Evolutionary conservation across 2,329 filamentous ascomycete species (phyloP).

Genomic region (Lachnellula suecica): DNA sequence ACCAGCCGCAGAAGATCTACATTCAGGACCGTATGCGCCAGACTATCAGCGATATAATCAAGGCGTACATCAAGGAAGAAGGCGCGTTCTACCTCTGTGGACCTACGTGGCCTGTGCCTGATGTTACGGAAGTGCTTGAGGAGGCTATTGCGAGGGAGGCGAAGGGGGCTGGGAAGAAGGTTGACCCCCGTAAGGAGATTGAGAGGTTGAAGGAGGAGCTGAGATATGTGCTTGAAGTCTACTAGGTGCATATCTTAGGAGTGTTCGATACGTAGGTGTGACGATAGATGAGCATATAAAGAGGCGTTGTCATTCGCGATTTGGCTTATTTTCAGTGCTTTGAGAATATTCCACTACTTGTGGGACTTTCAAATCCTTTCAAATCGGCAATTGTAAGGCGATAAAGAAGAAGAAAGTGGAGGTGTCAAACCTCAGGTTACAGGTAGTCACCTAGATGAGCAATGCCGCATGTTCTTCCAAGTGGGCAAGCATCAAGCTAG

Average conservation of each 20-base stretch:
- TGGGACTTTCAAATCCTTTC: too few species aligned
- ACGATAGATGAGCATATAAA: background rate
- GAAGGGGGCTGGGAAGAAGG: constrained; percentile 70
- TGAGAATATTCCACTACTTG: too few species aligned
- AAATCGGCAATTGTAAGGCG: too few species aligned
- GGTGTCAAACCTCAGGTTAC: background rate
- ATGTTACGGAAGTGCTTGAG: constrained; percentile 90
- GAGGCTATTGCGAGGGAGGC: constrained; percentile 84
- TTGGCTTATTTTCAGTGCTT: too few species aligned
- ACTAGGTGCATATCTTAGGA: constrained; percentile 51
- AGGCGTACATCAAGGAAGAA: constrained; percentile 83
- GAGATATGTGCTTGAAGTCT: constrained; percentile 95
- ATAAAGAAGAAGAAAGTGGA: too few species aligned
- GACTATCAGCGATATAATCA: constrained; percentile 76
- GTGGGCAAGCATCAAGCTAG: background rate
- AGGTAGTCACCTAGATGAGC: background rate
- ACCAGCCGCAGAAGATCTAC: constrained; percentile 98
- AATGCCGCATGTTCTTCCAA: background rate
- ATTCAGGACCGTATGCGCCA: constrained; percentile 98
- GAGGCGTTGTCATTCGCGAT: background rate
- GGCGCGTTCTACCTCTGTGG: constrained; percentile 97
- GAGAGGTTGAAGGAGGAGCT: constrained; percentile 94
- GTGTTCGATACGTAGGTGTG: background rate
- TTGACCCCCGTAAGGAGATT: constrained; percentile 86
- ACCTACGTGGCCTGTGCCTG: constrained; percentile 96